Percentiles rank a stretch among this genome's conserved stretches.
These are phyloP conservation scores for Epicoccum sorghinum DNA, from an alignment of 2,329 filamentous ascomycete genomes.

Conservation along the genomic window DNA sequence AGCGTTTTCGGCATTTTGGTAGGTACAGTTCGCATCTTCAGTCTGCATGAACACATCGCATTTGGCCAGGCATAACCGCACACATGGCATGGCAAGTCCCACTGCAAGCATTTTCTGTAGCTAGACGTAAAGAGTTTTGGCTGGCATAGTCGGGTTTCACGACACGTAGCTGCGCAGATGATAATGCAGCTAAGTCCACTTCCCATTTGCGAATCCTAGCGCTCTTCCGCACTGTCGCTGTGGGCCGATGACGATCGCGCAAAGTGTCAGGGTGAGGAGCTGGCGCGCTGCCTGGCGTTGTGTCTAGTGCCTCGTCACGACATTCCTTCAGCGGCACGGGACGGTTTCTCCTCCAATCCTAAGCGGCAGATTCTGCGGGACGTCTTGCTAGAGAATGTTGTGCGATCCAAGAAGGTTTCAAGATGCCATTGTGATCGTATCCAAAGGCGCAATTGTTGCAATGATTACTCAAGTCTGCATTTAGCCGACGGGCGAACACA, in stretches of 20 bases:
- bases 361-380: not conserved
- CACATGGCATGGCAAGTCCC: constrained; percentile 31
- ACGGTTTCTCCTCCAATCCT: constrained; percentile 17
- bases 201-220: constrained; percentile 11
- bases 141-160: constrained; percentile 22
- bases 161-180: constrained; percentile 31
- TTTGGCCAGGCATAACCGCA: constrained; percentile 27
- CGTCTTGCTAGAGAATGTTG: constrained; percentile 5
- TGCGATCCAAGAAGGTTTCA: constrained; percentile 5
- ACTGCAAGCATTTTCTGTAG: constrained; percentile 17
- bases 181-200: constrained; percentile 23
- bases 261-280: constrained; percentile 21
- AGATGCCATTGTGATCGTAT: not conserved
- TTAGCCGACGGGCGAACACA: constrained; percentile 6
- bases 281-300: constrained; percentile 8
- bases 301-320: constrained; percentile 12
- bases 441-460: not conserved
- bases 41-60: constrained; percentile 19
- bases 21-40: not conserved
- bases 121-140: constrained; percentile 11
- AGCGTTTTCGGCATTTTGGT: constrained; percentile 13
- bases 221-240: constrained; percentile 6
- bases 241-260: constrained; percentile 21
- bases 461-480: not conserved
- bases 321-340: not conserved